Evolutionary conservation across 225 moss, liverwort and hornwort species (phyloP).

Genomic region (Bryoerythrophyllum caledonicum): DNA sequence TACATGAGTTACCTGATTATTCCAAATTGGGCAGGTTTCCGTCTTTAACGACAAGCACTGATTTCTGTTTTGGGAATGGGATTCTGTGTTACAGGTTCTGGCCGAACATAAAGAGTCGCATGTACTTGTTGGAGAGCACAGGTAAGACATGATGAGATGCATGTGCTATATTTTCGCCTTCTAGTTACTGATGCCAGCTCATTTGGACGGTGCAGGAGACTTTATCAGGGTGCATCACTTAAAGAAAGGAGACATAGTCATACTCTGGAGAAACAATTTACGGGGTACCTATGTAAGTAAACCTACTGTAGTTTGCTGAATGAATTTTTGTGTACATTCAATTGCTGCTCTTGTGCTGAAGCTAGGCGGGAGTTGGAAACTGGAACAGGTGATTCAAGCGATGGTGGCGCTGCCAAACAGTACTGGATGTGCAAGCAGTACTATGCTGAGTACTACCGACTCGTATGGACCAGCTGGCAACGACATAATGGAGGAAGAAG

Average conservation of each 20-base stretch:
- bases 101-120: conserved; percentile 37
- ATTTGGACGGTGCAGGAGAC: conserved; percentile 22
- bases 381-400: conserved; percentile 27
- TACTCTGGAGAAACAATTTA: conserved; percentile 28
- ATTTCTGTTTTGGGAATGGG: no score
- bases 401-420: conserved; percentile 11
- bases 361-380: background rate
- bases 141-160: no score
- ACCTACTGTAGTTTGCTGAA: background rate
- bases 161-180: no score
- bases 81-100: conserved; percentile 23
- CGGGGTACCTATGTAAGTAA: conserved; percentile 23
- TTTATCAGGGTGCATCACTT: conserved; percentile 33
- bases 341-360: no score
- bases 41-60: no score
- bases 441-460: no score
- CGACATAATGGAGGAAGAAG: background rate
- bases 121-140: conserved; percentile 39
- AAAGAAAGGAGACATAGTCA: conserved; percentile 26
- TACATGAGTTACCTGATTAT: no score
- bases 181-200: background rate
- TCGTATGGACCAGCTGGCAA: background rate
- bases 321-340: background rate
- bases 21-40: no score
- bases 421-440: background rate